These are phyloP conservation scores for Areca catechu DNA, from an alignment of 176 grass and related monocot species.

Conservation along the genomic window DNA sequence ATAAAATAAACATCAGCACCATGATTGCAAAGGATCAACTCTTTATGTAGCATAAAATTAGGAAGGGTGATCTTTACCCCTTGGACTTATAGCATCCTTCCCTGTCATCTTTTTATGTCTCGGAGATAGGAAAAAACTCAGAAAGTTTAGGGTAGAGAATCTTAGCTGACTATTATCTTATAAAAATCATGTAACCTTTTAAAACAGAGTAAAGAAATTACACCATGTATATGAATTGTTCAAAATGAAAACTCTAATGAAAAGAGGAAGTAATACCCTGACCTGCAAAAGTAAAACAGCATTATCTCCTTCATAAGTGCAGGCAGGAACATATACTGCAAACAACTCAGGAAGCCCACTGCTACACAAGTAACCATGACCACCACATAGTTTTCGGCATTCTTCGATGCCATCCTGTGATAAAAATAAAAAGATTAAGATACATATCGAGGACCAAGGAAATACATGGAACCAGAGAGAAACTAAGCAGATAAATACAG, in stretches of 20 bases:
- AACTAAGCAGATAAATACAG: conserved; percentile 5
- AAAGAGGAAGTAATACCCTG: conserved; percentile 18
- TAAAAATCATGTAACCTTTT: too few species aligned
- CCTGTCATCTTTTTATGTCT: too few species aligned
- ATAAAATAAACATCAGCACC: too few species aligned
- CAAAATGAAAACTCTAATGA: not conserved
- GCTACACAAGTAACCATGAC: conserved; percentile 94
- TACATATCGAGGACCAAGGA: not conserved
- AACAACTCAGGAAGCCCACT: conserved; percentile 96
- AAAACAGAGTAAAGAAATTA: conserved; percentile 3
- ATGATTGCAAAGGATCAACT: too few species aligned
- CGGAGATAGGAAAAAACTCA: too few species aligned
- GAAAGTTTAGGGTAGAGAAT: too few species aligned
- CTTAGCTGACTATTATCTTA: too few species aligned
- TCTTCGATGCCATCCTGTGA: conserved; percentile 91
- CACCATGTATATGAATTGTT: not conserved
- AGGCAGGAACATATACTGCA: conserved; percentile 95
- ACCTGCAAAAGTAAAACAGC: conserved; percentile 90
- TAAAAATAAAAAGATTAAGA: not conserved
- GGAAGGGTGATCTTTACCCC: too few species aligned
- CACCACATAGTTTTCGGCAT: conserved; percentile 90
- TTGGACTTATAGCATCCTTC: too few species aligned
- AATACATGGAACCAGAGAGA: not conserved
- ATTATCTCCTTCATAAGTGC: conserved; percentile 99
- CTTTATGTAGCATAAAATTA: too few species aligned